Base-by-base conservation (phyloP, 2,329 filamentous ascomycete species). In the Aspergillus latus region DNA sequence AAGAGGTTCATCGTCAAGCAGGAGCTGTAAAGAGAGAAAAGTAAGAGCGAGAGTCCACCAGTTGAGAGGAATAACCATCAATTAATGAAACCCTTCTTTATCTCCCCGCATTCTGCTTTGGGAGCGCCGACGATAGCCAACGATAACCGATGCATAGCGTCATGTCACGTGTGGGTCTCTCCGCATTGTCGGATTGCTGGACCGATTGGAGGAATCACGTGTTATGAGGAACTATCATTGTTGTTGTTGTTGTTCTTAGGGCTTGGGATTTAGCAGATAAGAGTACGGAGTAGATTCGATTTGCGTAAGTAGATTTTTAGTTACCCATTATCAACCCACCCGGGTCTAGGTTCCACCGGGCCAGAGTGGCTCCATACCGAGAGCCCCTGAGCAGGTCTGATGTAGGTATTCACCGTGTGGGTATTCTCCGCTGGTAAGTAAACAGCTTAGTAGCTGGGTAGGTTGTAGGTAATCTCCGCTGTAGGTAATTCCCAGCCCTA, bases 1-100 rank as follows among this genome's bases (percentile, higher is more conserved):
- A 72, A 56, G 52, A 70, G 47, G 52, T 59, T 69, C 71, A 73
- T 73, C 39, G 49, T 66, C 15, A 39, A 54, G 40, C 32, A 44
- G 5, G 30, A 16, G 44, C 37, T 54, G 11, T 39, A 49, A 15
- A 34, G 21, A 37, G 37, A 48, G 34, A 45, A 8, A 21, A 21
- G 21, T 30, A 57, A 44, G 47, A 26, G 45, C 21, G 29, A 54
- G 44, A 34, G 6, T 37, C 21, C 46, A 32, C 42, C 36, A 32
- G 54, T 49, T 43, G 15, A 42, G 15, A 56, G 49, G 48, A 52
- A 48, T 44, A 44, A 16, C 21, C 37, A 44, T 32, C 48, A 16
- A 21, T 21, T 21, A 21, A 21, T 21, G 21, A 21, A 40, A 10
- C 46, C 36, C 50, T 44, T 49, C 42, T 21, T 53, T 53, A 53